These are phyloP conservation scores for Botrytis squamosa DNA, from an alignment of 2,329 filamentous ascomycete genomes.

Conservation along the genomic window DNA sequence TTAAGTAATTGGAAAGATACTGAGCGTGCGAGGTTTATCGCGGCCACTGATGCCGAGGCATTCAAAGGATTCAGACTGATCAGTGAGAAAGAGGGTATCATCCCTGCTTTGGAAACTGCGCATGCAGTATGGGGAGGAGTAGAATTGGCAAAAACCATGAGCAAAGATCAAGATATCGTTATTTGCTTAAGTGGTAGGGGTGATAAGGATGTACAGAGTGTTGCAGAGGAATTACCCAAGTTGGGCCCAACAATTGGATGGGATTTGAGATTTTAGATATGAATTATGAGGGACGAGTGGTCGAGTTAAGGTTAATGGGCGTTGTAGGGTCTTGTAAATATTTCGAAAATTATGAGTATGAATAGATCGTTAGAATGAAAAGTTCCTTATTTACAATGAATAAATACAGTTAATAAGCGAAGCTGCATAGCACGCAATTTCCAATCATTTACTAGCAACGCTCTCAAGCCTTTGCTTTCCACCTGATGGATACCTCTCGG, in stretches of 20 bases:
- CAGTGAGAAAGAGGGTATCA: conserved; percentile 89
- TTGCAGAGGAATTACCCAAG: conserved; percentile 88
- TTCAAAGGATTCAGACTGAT: conserved; percentile 84
- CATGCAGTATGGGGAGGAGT: conserved; percentile 90
- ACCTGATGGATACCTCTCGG: conserved; percentile 13
- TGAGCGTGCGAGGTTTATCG: conserved; percentile 80
- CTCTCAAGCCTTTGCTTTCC: conserved; percentile 23
- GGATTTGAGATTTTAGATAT: conserved; percentile 59
- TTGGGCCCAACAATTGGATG: conserved; percentile 85
- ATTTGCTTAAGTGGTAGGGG: conserved; percentile 91
- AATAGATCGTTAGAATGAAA: neutral
- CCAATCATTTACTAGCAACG: conserved; percentile 18
- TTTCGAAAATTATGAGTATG: neutral
- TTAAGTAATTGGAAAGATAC: conserved; percentile 90
- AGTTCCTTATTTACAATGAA: neutral
- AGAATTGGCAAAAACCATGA: conserved; percentile 89
- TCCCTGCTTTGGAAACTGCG: conserved; percentile 89
- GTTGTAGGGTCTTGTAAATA: conserved; percentile 15
- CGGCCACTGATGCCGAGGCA: conserved; percentile 87
- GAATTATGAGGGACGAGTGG: neutral
- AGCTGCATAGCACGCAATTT: neutral
- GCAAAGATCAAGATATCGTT: conserved; percentile 83
- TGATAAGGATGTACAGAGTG: conserved; percentile 98
- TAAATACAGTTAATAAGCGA: neutral
- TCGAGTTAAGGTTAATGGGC: neutral